Percentiles rank a stretch among this genome's conserved stretches.
These are phyloP conservation scores for Mortierella antarctica DNA, from an alignment of 192 early-diverging fungal genomes.

Conservation along the genomic window DNA sequence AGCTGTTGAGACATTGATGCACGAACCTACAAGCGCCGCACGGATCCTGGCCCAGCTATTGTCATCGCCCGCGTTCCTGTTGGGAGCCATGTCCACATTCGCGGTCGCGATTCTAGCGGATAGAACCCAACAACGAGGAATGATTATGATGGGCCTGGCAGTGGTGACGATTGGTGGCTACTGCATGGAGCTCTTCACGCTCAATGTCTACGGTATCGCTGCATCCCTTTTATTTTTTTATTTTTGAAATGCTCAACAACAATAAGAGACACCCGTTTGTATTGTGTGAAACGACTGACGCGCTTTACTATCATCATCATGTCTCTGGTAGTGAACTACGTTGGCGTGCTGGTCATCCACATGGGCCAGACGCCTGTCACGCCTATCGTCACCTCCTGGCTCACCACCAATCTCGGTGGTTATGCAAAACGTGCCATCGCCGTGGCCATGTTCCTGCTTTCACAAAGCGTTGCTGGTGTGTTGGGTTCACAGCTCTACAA, in stretches of 20 bases:
- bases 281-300: neutral
- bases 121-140: slow-evolving; percentile 32
- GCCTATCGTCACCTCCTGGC: slow-evolving; percentile 34
- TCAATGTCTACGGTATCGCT: slow-evolving; percentile 29
- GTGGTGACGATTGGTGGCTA: slow-evolving; percentile 23
- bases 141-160: slow-evolving; percentile 25
- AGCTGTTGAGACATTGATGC: slow-evolving; percentile 3
- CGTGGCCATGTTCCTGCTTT: slow-evolving; percentile 32
- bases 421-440: slow-evolving; percentile 28
- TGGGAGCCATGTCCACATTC: slow-evolving; percentile 30
- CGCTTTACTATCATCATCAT: neutral
- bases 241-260: neutral
- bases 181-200: slow-evolving; percentile 19
- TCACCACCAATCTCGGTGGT: slow-evolving; percentile 45
- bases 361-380: slow-evolving; percentile 41
- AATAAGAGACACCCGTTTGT: neutral
- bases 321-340: slow-evolving; percentile 19
- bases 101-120: slow-evolving; percentile 24
- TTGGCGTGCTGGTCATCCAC: slow-evolving; percentile 19
- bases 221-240: neutral
- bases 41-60: slow-evolving; percentile 32
- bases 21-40: slow-evolving; percentile 14
- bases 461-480: slow-evolving; percentile 23
- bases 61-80: slow-evolving; percentile 7
- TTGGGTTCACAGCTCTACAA: slow-evolving; percentile 27